Percentiles rank a stretch among this genome's conserved stretches.
phyloP scores from a whole-genome alignment of 208 protist species.

The Leishmania mexicana region DNA sequence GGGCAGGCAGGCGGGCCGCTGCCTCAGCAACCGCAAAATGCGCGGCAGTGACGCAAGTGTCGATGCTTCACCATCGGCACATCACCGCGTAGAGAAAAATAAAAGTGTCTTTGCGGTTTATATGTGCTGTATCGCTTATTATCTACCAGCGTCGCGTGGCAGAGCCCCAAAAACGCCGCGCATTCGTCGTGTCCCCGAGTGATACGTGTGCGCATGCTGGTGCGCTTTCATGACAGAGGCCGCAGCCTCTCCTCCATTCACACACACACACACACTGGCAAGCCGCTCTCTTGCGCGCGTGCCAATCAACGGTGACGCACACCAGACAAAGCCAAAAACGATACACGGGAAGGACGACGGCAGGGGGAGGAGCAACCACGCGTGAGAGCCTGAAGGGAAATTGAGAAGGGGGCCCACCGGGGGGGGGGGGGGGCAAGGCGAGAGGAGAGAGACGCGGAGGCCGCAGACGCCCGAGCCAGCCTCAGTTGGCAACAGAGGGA shows the following conservation, averaged over 20 bases:
- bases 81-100: background rate
- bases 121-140: background rate
- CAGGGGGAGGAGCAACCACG: background rate
- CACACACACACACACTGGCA: background rate
- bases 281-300: background rate
- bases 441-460: background rate
- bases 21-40: background rate
- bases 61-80: background rate
- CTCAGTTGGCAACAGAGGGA: no score
- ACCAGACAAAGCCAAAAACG: background rate
- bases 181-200: background rate
- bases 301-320: background rate
- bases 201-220: background rate
- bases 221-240: background rate
- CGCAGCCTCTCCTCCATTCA: background rate
- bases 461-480: background rate
- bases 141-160: background rate
- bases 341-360: background rate
- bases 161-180: background rate
- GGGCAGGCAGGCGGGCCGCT: background rate
- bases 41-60: background rate
- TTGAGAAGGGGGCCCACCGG: background rate
- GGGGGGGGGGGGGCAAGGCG: background rate
- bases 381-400: background rate
- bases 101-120: conserved; percentile 1